These are phyloP conservation scores for Rhizoclosmatium sp. DNA, from an alignment of 192 early-diverging fungal species.

Conservation along the genomic window DNA sequence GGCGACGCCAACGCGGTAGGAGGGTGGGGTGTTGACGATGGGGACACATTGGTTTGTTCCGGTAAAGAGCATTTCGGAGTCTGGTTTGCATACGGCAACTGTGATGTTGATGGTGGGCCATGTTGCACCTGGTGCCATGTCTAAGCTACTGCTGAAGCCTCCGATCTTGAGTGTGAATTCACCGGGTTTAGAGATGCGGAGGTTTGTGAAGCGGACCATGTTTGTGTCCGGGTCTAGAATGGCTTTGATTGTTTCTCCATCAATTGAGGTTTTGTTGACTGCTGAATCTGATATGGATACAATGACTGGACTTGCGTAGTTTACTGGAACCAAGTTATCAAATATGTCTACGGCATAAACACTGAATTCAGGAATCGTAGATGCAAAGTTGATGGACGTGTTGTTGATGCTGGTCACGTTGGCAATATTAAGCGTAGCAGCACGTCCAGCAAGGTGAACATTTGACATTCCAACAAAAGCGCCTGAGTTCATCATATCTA, in stretches of 20 bases:
- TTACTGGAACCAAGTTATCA: constrained; percentile 1
- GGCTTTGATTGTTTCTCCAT: constrained; percentile 16
- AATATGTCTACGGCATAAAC: constrained; percentile 3
- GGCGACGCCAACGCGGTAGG: background rate
- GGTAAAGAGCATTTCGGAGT: background rate
- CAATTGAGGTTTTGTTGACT: background rate
- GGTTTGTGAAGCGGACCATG: background rate
- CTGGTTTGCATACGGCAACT: constrained; percentile 13
- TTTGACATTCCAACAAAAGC: background rate
- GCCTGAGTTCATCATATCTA: background rate
- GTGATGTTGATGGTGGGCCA: background rate
- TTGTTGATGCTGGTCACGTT: constrained; percentile 4
- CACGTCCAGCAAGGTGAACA: background rate
- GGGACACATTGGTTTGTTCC: background rate
- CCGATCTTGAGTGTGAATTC: background rate
- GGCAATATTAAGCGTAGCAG: background rate
- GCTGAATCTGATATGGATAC: constrained; percentile 4
- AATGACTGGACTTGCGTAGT: background rate
- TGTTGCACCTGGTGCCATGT: background rate
- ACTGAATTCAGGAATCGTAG: background rate
- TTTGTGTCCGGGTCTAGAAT: constrained; percentile 1
- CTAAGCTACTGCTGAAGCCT: background rate
- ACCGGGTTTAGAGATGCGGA: background rate
- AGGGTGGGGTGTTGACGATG: background rate
- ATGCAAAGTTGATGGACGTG: constrained; percentile 14